These are phyloP conservation scores for Lizanozyma gosingica DNA, from an alignment of 1,139 yeast species.

Conservation along the genomic window DNA sequence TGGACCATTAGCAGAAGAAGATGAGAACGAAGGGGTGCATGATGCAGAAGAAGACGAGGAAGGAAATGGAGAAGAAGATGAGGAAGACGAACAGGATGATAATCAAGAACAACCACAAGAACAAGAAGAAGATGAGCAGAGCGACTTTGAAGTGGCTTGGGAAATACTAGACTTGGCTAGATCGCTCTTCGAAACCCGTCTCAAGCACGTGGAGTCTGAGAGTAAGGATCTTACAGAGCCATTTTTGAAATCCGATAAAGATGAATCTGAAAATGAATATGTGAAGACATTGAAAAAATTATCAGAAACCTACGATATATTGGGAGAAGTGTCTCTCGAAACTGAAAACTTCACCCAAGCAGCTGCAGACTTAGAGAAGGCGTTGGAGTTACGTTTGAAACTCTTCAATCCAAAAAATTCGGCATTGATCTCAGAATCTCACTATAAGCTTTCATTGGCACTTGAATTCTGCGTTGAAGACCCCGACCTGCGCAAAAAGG, in stretches of 20 bases:
- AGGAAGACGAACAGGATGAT: conserved; percentile 21
- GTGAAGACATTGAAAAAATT: conserved; percentile 41
- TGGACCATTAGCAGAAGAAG: conserved; percentile 40
- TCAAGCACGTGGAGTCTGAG: conserved; percentile 18
- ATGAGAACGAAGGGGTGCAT: conserved; percentile 19
- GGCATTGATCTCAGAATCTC: conserved; percentile 65
- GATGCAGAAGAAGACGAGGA: conserved; percentile 14
- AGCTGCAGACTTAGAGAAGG: conserved; percentile 50
- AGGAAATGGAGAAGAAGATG: conserved; percentile 15
- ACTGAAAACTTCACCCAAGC: conserved; percentile 79
- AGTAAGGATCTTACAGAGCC: conserved; percentile 16
- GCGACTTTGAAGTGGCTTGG: conserved; percentile 86
- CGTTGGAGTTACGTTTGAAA: conserved; percentile 48
- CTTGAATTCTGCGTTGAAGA: conserved; percentile 59
- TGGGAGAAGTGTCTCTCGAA: conserved; percentile 87
- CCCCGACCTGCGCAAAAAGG: conserved; percentile 36
- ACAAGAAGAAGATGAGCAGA: conserved; percentile 41
- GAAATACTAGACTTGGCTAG: conserved; percentile 73
- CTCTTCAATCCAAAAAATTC: conserved; percentile 43
- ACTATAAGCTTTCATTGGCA: conserved; percentile 75
- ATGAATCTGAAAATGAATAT: conserved; percentile 22
- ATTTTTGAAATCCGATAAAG: conserved; percentile 25
- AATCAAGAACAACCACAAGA: conserved; percentile 14
- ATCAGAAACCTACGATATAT: conserved; percentile 67
- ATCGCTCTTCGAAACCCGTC: conserved; percentile 44